These are phyloP conservation scores for button mushroom (Agaricus bisporus) DNA, from an alignment of 768 basidiomycete species.

Conservation along the genomic window DNA sequence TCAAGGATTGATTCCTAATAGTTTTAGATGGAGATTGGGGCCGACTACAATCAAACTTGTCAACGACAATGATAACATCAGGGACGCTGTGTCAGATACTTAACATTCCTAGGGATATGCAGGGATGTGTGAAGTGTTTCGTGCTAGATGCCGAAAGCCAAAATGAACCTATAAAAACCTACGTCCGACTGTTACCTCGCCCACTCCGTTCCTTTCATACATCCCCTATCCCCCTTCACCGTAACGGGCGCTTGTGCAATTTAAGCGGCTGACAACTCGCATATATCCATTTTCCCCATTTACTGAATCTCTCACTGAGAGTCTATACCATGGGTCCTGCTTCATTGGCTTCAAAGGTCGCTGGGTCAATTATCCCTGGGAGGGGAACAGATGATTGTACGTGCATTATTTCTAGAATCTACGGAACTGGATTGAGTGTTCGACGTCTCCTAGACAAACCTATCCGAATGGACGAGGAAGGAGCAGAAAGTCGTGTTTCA, in stretches of 20 bases:
- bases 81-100: too few species aligned
- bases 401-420: conserved; percentile 12
- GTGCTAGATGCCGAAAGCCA: too few species aligned
- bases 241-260: background rate
- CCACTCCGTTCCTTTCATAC: background rate
- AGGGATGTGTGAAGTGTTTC: too few species aligned
- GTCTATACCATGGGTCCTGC: conserved; percentile 3
- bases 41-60: too few species aligned
- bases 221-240: background rate
- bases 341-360: conserved; percentile 36
- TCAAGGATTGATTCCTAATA: too few species aligned
- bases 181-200: background rate
- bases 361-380: conserved; percentile 34
- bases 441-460: conserved; percentile 28
- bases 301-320: too few species aligned
- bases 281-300: too few species aligned
- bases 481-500: conserved; percentile 30
- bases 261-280: background rate
- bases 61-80: too few species aligned
- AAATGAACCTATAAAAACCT: too few species aligned
- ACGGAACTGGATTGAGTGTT: background rate
- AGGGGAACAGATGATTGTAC: conserved; percentile 44
- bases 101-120: too few species aligned
- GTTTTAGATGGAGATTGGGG: too few species aligned
- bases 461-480: conserved; percentile 37